Evolutionary conservation across 257 asterid genomes (phyloP), one percentile per base, ranked within the genome.

Genomic region (Nicotiana tabacum): DNA sequence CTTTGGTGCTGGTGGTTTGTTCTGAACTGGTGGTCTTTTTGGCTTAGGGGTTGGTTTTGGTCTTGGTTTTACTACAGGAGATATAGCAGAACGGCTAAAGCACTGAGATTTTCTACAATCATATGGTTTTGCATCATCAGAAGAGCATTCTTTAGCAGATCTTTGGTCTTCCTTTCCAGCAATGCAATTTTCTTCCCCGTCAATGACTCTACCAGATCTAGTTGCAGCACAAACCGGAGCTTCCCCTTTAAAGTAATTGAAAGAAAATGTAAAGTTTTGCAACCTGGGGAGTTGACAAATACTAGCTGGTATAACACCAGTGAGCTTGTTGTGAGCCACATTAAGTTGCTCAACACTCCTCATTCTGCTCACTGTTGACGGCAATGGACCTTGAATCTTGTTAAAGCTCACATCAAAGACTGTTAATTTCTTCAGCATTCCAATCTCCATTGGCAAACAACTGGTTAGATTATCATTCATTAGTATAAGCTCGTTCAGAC

Each of bases 401-500:
- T 93, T 93, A 78, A 91, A 92, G 66, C 97, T 92, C 58, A 93
- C 90, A 43, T 93, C 97, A 24, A 93, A 88, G 70, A 93, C 97
- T 0, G 96, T 93, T 39, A 90, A 67, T 83, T 78, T 65, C 27
- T 81, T 85, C 85, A 93, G 61, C 90, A 69, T 57, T 16, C 97
- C 97, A 78, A 93, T 90, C 90, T 90, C 84, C 17, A 81, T 81
- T 0, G 97, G 95, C 77, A 93, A 64, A 57, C 97, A 93, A 4
- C 97, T 95, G 6, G 97, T 90, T 33, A 93, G 89, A 48, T 92
- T 93, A 21, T 91, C 96, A 65, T 92, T 93, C 84, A 90, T 68
- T 60, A 93, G 78, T 7, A 93, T 88, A 55, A 93, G 32, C 82
- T 93, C 92, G 16, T 93, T 90, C 57, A 93, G 57, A 0, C 97